Percentiles rank a stretch among this genome's conserved stretches.
These are phyloP conservation scores for Raphanus hybrid DNA, from an alignment of 441 rosid species.

Conservation along the genomic window DNA sequence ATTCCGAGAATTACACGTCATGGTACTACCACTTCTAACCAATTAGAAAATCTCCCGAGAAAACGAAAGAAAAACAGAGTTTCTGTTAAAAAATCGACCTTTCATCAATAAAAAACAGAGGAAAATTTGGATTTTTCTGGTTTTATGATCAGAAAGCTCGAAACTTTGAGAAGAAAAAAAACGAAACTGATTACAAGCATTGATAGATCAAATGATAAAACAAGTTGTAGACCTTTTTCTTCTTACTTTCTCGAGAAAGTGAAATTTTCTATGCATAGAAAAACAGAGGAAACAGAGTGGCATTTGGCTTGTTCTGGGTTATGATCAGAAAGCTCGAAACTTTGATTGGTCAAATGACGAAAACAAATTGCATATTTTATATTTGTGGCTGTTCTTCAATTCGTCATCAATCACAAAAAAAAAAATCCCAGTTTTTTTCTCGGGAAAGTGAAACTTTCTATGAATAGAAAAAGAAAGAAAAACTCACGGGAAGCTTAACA, in stretches of 20 bases:
- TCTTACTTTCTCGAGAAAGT: neutral
- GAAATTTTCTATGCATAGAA: neutral
- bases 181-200: neutral
- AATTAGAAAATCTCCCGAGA: slow-evolving; percentile 21
- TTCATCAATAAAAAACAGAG: slow-evolving; percentile 20
- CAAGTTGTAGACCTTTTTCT: neutral
- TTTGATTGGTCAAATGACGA: neutral
- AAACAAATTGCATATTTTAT: neutral
- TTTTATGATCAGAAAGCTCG: neutral
- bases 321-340: neutral
- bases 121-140: neutral
- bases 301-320: neutral
- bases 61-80: slow-evolving; percentile 3
- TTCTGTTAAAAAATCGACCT: slow-evolving; percentile 23
- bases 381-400: neutral
- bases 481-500: slow-evolving; percentile 68
- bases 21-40: slow-evolving; percentile 14
- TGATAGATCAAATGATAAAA: neutral
- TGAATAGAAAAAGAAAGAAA: neutral
- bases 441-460: slow-evolving; percentile 21
- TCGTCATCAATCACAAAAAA: neutral
- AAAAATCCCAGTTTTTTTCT: neutral
- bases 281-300: neutral
- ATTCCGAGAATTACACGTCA: slow-evolving; percentile 26
- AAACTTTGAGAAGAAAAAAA: neutral